Evolutionary conservation across 2,329 filamentous ascomycete genomes (phyloP), one percentile per base, ranked within the genome.

Genomic region (Verticillium zaregamsianum): DNA sequence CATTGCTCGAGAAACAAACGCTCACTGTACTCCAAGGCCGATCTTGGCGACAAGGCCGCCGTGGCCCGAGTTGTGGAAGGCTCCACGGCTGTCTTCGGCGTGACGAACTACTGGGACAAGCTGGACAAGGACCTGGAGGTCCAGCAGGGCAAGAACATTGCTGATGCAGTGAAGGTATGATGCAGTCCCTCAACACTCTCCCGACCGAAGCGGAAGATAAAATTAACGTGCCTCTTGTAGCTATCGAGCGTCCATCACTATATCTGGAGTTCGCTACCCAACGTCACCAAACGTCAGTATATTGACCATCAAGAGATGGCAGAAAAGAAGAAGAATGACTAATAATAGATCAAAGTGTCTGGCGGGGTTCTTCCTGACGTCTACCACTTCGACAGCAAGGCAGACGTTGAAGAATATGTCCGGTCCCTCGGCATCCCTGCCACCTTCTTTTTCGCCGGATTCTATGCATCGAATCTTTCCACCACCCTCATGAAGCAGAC

Each of bases 321-420:
- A 1, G 33, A 9, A 14, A 14, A 14, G 33, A 35, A 12, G 11
- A 35, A 35, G 17, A 45, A n/a, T 5, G 28, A 45, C 17, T 45
- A 5, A 45, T 17, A 45, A 17, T 14, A 20, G 7, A 17, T n/a
- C 2, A 9, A 6, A 49, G 45, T 49, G 20, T 49, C 75, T 49
- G 70, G 72, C 0, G 80, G 79, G 2, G 69, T 66, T 1, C 69
- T 81, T 1, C 49, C 69, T 3, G 66, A 75, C 20, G 77, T 82
- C 7, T 63, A 72, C 57, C 80, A 83, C 62, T 88, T 88, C 63
- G 85, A 88, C 66, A 74, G 73, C 62, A 88, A 88, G 69, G 81
- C 83, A 32, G 72, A 80, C 35, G 78, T 84, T 14, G 84, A 87
- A 65, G 63, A 76, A n/a, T 86, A 88, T 65, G 85, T 88, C 61